A percentile compares a stretch with the other conserved stretches of the same genome.
Evolutionary conservation across 1,284 basidiomycete genomes (phyloP).

Genomic region (Gastroboletus turbinatus): DNA sequence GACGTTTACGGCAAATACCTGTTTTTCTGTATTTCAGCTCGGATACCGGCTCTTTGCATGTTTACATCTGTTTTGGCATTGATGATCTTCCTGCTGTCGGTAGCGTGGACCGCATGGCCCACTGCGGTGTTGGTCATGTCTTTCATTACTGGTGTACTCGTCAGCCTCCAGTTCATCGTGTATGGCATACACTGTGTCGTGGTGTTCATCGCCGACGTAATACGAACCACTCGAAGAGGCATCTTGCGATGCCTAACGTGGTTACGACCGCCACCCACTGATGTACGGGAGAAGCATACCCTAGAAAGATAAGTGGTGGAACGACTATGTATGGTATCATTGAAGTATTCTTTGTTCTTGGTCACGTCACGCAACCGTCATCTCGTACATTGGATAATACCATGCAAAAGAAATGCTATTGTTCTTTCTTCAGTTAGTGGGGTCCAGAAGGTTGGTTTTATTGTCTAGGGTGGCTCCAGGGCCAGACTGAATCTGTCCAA

Average conservation of each 20-base stretch:
- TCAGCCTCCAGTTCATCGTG: slow-evolving; percentile 65
- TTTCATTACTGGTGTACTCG: slow-evolving; percentile 52
- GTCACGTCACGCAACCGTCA: not conserved
- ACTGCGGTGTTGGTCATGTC: slow-evolving; percentile 56
- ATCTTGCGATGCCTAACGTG: slow-evolving; percentile 13
- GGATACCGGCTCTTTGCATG: slow-evolving; percentile 59
- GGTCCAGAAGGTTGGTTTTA: not conserved
- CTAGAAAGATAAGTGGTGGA: not conserved
- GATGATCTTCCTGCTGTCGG: slow-evolving; percentile 55
- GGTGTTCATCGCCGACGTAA: slow-evolving; percentile 9
- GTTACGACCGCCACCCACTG: slow-evolving; percentile 10
- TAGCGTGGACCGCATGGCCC: slow-evolving; percentile 64
- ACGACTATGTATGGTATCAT: not conserved
- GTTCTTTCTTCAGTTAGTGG: not conserved
- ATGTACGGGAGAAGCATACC: slow-evolving; percentile 13
- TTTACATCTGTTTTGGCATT: slow-evolving; percentile 52
- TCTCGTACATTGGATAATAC: slow-evolving; percentile 8
- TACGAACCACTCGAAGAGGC: slow-evolving; percentile 13
- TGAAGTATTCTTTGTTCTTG: not conserved
- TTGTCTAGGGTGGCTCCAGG: not conserved
- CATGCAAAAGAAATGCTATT: not conserved
- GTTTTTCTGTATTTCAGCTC: slow-evolving; percentile 64
- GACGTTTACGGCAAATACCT: slow-evolving; percentile 61
- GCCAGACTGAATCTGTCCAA: not conserved
- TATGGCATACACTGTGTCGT: slow-evolving; percentile 45